Conservation (phyloP, 768 basidiomycete genomes). For the Cyclocybe cylindracea region DNA sequence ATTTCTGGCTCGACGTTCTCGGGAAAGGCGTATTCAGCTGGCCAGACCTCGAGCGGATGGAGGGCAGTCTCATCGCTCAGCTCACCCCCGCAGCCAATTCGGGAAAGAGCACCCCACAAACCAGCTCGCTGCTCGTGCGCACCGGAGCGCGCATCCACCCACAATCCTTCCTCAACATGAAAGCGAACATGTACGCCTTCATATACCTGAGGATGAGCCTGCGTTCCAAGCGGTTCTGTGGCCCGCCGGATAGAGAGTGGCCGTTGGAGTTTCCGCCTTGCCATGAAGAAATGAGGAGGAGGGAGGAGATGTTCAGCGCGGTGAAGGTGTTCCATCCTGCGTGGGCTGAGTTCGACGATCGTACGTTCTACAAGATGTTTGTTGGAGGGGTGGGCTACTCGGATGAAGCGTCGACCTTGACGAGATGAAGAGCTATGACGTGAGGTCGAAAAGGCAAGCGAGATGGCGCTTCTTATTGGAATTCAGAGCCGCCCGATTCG, state of each 20-base stretch:
- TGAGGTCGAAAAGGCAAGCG: too few relatives aligned
- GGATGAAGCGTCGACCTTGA: too few relatives aligned
- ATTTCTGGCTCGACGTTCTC: slow-evolving; percentile 3
- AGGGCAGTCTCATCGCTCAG: background rate
- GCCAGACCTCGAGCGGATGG: background rate
- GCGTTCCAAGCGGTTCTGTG: slow-evolving; percentile 3
- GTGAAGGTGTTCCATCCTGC: background rate
- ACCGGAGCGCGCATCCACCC: background rate
- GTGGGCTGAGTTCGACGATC: background rate
- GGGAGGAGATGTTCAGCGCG: background rate
- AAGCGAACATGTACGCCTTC: slow-evolving; percentile 5
- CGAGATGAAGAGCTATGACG: too few relatives aligned
- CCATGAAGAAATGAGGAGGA: background rate
- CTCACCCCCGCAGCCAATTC: background rate
- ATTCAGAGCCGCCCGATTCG: too few relatives aligned
- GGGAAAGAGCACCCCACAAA: too few relatives aligned
- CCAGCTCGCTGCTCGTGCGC: too few relatives aligned
- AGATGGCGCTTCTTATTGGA: too few relatives aligned
- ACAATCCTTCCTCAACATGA: background rate
- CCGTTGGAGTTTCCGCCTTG: background rate
- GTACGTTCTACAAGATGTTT: background rate
- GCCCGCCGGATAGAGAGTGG: background rate
- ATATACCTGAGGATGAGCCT: slow-evolving; percentile 1
- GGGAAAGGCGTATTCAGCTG: background rate
- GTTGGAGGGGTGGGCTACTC: background rate